Evolutionary conservation across 352 stramenopile species (phyloP).

Genomic region (Thalassiosira sp.): DNA sequence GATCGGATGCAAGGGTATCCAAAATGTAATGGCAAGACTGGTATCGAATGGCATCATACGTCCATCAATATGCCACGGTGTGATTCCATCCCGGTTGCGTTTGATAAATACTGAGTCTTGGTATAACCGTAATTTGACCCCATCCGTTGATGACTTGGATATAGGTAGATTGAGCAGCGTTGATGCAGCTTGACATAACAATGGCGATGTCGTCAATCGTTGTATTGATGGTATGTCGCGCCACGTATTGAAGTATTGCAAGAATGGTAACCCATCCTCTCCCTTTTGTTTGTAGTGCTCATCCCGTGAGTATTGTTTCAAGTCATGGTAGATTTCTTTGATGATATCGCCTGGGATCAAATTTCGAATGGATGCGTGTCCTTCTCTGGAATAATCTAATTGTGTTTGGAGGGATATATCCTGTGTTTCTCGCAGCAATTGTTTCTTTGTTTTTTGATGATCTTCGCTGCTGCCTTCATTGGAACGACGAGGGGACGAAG

Average conservation of each 20-base stretch:
- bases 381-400: slow-evolving; percentile 56
- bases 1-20: slow-evolving; percentile 78
- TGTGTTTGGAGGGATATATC: slow-evolving; percentile 21
- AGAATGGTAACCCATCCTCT: slow-evolving; percentile 66
- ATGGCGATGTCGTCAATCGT: slow-evolving; percentile 26
- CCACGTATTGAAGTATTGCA: slow-evolving; percentile 76
- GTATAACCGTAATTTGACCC: slow-evolving; percentile 52
- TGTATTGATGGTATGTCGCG: slow-evolving; percentile 48
- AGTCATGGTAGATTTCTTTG: slow-evolving; percentile 14
- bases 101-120: slow-evolving; percentile 66
- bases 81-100: slow-evolving; percentile 70
- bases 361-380: slow-evolving; percentile 52
- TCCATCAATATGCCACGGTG: slow-evolving; percentile 83
- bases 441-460: neutral
- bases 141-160: too few relatives aligned
- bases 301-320: slow-evolving; percentile 26
- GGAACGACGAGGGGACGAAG: too few relatives aligned
- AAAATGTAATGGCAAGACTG: slow-evolving; percentile 81
- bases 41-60: slow-evolving; percentile 84
- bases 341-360: slow-evolving; percentile 25
- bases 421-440: neutral
- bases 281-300: slow-evolving; percentile 64
- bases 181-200: slow-evolving; percentile 6
- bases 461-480: neutral
- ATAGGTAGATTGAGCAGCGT: neutral